These are phyloP conservation scores for Colletotrichum sp. DNA, from an alignment of 2,329 filamentous ascomycete species.

Conservation along the genomic window DNA sequence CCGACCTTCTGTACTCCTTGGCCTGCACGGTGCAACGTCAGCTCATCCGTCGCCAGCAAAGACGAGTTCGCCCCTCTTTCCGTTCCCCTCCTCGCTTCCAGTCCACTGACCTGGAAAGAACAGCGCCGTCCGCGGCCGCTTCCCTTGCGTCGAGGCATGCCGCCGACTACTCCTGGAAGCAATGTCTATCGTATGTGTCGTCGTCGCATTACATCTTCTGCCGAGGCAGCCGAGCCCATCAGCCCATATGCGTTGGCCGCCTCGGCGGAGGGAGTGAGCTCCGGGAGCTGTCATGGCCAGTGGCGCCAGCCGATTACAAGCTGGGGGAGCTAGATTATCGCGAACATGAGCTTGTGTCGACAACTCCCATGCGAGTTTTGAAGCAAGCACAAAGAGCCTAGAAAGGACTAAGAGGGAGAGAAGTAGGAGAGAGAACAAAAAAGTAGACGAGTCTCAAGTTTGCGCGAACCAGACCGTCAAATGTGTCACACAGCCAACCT, in stretches of 20 bases:
- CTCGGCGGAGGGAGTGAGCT: constrained; percentile 15
- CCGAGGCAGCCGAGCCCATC: constrained; percentile 14
- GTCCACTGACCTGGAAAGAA: constrained; percentile 60
- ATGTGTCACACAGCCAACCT: constrained; percentile 3
- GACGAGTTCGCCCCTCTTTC: not conserved
- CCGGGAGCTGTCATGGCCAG: constrained; percentile 19
- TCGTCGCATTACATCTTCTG: not conserved
- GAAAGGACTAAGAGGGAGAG: not conserved
- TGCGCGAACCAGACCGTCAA: not conserved
- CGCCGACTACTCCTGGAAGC: constrained; percentile 16
- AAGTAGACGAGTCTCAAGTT: not conserved
- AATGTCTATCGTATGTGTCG: constrained; percentile 21
- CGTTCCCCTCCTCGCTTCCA: too few species aligned
- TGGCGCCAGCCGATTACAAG: constrained; percentile 19
- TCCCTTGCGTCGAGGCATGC: constrained; percentile 36
- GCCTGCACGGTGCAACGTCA: constrained; percentile 50
- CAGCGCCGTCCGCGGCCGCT: constrained; percentile 57
- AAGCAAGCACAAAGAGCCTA: not conserved
- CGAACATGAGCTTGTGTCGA: constrained; percentile 8
- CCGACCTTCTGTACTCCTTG: constrained; percentile 90
- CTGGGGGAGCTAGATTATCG: constrained; percentile 13
- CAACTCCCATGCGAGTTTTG: not conserved
- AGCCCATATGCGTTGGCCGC: constrained; percentile 5
- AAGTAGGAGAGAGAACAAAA: not conserved
- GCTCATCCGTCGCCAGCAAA: not conserved